phyloP scores from a whole-genome alignment of 2,329 filamentous ascomycete species.

The Paracorniculantispora psalliotae region DNA sequence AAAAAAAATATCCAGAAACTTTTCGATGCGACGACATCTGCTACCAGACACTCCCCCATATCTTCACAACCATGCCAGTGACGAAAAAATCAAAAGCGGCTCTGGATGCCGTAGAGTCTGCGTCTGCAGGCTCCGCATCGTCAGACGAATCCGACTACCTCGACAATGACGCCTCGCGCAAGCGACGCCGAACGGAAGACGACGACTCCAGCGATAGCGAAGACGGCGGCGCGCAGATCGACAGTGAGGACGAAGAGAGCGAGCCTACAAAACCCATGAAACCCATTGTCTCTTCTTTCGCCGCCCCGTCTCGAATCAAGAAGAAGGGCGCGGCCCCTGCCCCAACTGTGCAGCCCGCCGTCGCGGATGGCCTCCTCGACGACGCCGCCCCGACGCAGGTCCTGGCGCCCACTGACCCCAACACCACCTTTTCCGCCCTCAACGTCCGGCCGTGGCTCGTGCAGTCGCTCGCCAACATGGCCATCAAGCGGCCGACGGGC shows the following conservation, averaged over 20 bases:
- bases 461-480: slow-evolving; percentile 67
- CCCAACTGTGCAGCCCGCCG: slow-evolving; percentile 10
- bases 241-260: slow-evolving; percentile 25
- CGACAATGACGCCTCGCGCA: slow-evolving; percentile 39
- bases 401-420: slow-evolving; percentile 49
- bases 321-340: slow-evolving; percentile 26
- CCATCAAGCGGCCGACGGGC: slow-evolving; percentile 81
- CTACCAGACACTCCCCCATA: not conserved
- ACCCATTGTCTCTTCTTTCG: slow-evolving; percentile 36
- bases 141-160: slow-evolving; percentile 46
- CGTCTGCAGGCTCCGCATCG: not conserved
- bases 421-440: slow-evolving; percentile 66
- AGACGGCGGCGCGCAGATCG: slow-evolving; percentile 19
- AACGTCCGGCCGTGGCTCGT: slow-evolving; percentile 83
- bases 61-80: slow-evolving; percentile 12
- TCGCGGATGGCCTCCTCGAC: not conserved
- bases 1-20: not conserved
- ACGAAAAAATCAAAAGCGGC: slow-evolving; percentile 5
- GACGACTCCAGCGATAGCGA: slow-evolving; percentile 24
- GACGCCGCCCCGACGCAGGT: slow-evolving; percentile 30
- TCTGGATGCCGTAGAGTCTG: not conserved
- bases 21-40: not conserved
- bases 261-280: slow-evolving; percentile 27
- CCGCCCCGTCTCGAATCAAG: slow-evolving; percentile 51
- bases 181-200: slow-evolving; percentile 35